phyloP scores from a whole-genome alignment of 441 rosid genomes.

The Gossypium gossypioides region DNA sequence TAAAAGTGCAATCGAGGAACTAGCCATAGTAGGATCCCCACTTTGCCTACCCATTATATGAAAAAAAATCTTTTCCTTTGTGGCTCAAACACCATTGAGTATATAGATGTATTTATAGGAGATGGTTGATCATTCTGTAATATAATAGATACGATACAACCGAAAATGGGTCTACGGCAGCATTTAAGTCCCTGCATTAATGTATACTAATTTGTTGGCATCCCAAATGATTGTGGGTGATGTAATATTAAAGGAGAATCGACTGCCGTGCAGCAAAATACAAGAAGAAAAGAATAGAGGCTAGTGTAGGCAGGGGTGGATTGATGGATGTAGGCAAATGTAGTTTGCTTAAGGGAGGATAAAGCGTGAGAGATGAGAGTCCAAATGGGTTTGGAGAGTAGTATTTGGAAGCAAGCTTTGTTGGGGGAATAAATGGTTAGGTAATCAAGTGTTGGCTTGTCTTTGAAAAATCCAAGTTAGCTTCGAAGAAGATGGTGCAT shows the following conservation, averaged over 20 bases:
- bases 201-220: background rate
- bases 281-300: conserved; percentile 33
- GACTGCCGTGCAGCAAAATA: conserved; percentile 22
- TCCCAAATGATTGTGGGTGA: conserved; percentile 13
- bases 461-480: conserved; percentile 9
- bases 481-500: conserved; percentile 24
- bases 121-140: background rate
- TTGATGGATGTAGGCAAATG: conserved; percentile 41
- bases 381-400: conserved; percentile 25
- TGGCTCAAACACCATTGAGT: background rate
- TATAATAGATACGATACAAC: background rate
- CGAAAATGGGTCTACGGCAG: background rate
- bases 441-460: conserved; percentile 22
- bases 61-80: background rate
- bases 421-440: conserved; percentile 25
- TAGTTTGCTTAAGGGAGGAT: conserved; percentile 22
- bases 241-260: conserved; percentile 25
- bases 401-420: conserved; percentile 23
- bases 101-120: conserved; percentile 18
- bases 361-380: conserved; percentile 9
- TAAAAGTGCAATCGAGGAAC: conserved; percentile 57
- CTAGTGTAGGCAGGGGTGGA: conserved; percentile 26
- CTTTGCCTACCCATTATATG: conserved; percentile 36
- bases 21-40: conserved; percentile 31
- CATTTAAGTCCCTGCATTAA: background rate